Conservation (phyloP, 805 yeast genomes). For the Tetrapisispora arboricola region DNA sequence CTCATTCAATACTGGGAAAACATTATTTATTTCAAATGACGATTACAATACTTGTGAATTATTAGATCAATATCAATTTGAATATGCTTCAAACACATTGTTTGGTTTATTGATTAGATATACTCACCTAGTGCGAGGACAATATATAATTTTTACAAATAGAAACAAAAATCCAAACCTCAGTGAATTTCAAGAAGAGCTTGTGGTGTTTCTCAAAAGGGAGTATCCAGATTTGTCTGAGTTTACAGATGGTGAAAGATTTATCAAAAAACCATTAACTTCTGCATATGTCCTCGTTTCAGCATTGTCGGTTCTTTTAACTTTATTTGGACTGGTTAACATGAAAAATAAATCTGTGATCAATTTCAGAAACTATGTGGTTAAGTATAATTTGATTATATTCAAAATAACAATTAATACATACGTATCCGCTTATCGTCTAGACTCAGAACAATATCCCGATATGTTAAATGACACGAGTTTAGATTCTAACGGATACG, state of each 20-base stretch:
- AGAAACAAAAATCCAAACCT: constrained; percentile 10
- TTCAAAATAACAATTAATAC: constrained; percentile 7
- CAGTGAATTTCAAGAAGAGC: neutral
- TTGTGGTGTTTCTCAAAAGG: constrained; percentile 7
- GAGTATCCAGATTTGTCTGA: constrained; percentile 10
- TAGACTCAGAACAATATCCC: constrained; percentile 15
- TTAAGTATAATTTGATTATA: neutral
- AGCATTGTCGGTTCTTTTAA: neutral
- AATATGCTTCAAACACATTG: neutral
- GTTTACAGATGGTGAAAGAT: constrained; percentile 6
- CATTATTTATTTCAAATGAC: constrained; percentile 7
- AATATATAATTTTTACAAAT: constrained; percentile 7
- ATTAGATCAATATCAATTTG: neutral
- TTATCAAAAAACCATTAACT: constrained; percentile 3
- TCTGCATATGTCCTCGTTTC: constrained; percentile 1
- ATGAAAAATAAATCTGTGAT: neutral
- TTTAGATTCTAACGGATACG: neutral
- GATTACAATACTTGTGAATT: constrained; percentile 7
- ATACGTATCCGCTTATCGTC: constrained; percentile 5
- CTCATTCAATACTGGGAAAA: constrained; percentile 20
- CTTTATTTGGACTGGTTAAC: neutral
- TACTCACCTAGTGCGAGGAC: constrained; percentile 13
- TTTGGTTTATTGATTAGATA: constrained; percentile 10
- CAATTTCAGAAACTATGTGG: neutral
- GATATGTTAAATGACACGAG: constrained; percentile 3